phyloP scores from a whole-genome alignment of 805 yeast genomes.

The Cephaloascus albidus region DNA sequence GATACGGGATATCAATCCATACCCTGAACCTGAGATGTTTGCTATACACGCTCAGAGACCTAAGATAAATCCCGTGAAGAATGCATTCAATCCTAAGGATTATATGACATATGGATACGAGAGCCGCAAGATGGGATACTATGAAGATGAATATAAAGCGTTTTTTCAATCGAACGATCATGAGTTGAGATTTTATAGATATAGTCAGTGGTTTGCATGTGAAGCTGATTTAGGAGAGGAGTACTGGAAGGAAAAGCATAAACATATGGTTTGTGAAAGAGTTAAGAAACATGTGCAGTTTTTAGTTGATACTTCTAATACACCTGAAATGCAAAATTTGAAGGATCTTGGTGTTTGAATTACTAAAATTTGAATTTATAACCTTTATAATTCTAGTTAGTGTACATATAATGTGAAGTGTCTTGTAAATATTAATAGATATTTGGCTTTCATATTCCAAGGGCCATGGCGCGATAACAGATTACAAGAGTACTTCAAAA shows the following conservation, averaged over 20 bases:
- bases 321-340: conserved; percentile 4
- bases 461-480: too few species aligned
- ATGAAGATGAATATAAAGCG: conserved; percentile 7
- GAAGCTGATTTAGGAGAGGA: conserved; percentile 5
- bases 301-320: conserved; percentile 4
- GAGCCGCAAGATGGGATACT: conserved; percentile 1
- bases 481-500: too few species aligned
- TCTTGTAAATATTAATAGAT: too few species aligned
- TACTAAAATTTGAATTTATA: too few species aligned
- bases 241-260: conserved; percentile 9
- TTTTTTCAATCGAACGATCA: conserved; percentile 5
- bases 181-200: neutral
- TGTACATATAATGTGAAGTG: too few species aligned
- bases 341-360: conserved; percentile 2
- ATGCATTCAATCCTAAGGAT: conserved; percentile 3
- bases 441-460: too few species aligned
- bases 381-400: too few species aligned
- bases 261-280: conserved; percentile 9
- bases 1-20: conserved; percentile 10
- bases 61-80: conserved; percentile 9
- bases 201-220: neutral
- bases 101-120: neutral
- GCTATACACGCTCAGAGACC: conserved; percentile 15
- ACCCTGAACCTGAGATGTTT: conserved; percentile 7
- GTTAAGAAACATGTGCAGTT: conserved; percentile 13